phyloP scores from a whole-genome alignment of 345 rosid genomes.

The Erodium maritimum region DNA sequence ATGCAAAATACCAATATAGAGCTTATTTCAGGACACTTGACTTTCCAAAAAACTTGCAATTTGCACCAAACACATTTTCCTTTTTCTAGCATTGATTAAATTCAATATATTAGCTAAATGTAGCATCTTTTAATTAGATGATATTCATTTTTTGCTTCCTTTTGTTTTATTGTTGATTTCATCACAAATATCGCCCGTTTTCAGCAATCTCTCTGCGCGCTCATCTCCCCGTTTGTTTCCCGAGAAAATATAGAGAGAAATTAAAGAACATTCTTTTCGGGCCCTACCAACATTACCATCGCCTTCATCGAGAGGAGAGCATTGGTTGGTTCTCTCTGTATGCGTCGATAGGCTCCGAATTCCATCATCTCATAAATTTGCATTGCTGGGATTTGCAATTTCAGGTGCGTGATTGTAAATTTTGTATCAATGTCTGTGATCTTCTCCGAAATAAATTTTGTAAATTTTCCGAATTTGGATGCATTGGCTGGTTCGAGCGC shows the following conservation, averaged over 20 bases:
- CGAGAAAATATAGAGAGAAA: not conserved
- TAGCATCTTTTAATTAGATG: no score
- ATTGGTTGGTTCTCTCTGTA: not conserved
- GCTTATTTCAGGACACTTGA: no score
- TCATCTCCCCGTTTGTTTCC: not conserved
- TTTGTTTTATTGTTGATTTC: not conserved
- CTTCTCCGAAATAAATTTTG: no score
- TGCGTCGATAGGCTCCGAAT: not conserved
- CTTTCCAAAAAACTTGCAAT: no score
- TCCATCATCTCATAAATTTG: not conserved
- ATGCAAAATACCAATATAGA: no score
- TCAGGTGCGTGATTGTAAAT: no score
- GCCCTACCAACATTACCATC: not conserved
- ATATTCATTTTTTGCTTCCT: not conserved
- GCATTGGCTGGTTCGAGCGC: no score
- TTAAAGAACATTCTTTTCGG: not conserved
- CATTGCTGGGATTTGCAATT: not conserved
- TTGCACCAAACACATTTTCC: no score
- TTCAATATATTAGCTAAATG: no score
- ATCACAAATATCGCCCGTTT: not conserved
- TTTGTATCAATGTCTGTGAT: no score
- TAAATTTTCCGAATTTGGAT: no score
- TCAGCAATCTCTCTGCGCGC: not conserved
- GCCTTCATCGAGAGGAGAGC: not conserved
- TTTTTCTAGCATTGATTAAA: no score